phyloP scores from a whole-genome alignment of 805 yeast genomes.

The Komagataella pseudopastoris region DNA sequence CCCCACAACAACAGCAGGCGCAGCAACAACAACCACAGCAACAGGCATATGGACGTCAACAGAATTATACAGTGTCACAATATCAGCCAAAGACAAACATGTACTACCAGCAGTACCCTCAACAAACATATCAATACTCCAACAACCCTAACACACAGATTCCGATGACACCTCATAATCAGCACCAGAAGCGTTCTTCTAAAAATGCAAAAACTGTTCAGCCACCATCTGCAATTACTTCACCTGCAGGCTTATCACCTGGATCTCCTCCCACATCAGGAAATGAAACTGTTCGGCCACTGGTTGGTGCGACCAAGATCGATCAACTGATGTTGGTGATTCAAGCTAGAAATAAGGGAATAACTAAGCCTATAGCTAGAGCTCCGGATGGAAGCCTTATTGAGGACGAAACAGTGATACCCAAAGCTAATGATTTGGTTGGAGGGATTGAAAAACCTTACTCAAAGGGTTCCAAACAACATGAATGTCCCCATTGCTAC shows the following conservation, averaged over 20 bases:
- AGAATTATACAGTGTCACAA: background rate
- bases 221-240: background rate
- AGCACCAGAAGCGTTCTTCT: background rate
- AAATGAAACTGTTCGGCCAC: conserved; percentile 24
- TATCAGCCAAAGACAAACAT: conserved; percentile 4
- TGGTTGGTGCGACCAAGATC: conserved; percentile 77
- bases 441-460: conserved; percentile 70
- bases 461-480: conserved; percentile 32
- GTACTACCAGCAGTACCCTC: background rate
- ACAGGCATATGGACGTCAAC: conserved; percentile 1
- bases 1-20: conserved; percentile 5
- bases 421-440: conserved; percentile 51
- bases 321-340: conserved; percentile 86
- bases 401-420: conserved; percentile 35
- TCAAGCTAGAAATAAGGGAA: conserved; percentile 75
- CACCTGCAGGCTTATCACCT: background rate
- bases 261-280: background rate
- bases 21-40: conserved; percentile 9
- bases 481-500: conserved; percentile 65
- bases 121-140: background rate
- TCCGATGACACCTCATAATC: background rate
- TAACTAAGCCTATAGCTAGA: conserved; percentile 48
- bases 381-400: conserved; percentile 59
- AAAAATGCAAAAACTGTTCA: background rate
- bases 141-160: background rate